Base-by-base conservation (phyloP, 2,329 filamentous ascomycete genomes). In the Sporothrix inflata region DNA sequence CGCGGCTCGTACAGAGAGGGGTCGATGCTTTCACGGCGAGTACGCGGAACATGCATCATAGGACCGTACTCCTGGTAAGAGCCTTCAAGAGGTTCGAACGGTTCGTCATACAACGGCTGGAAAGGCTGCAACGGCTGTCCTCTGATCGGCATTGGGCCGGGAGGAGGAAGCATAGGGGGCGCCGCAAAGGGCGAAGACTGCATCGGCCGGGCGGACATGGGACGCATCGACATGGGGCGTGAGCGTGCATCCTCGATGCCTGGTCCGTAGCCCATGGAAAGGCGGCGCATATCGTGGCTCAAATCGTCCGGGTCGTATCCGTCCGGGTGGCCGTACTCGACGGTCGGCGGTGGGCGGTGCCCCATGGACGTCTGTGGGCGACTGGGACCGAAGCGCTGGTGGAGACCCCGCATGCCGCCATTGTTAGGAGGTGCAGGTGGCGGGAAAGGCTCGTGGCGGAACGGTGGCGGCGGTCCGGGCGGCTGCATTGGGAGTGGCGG, bases 171-270 rank as follows among this genome's bases (percentile, higher is more conserved):
- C 66, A 55, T n/a, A 4, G 79, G 75, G 3, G 80, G 78, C 1
- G 79, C 79, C 1, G 77, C 76, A 42, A 78, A 78, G 6, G 78
- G 76, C 38, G 74, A 79, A 30, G 70, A 63, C 3, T 73, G 69
- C 12, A 76, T 77, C 9, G 82, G 83, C 16, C 84, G 79, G 65
- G 78, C 76, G 11, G 79, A 78, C 4, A 85, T 85, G 12, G 86
- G 85, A 27, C 86, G 86, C 85, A 87, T 86, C 40, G 81, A 80
- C 67, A 71, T 19, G 11, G 16, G n/a, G 19, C 42, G 69, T 11
- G 76, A 79, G 42, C 83, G 81, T 69, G 86, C 85, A 1, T 86
- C 83, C 0, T 84, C 81, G 8, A 80, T 77, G 71, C 82, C 84
- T 70, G 74, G 77, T 75, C 77, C 80, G 76, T 79, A 83, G 14